Percentiles rank a stretch among this genome's conserved stretches.
Conservation (phyloP, 768 basidiomycete genomes). For the Pisolithus tinctorius region DNA sequence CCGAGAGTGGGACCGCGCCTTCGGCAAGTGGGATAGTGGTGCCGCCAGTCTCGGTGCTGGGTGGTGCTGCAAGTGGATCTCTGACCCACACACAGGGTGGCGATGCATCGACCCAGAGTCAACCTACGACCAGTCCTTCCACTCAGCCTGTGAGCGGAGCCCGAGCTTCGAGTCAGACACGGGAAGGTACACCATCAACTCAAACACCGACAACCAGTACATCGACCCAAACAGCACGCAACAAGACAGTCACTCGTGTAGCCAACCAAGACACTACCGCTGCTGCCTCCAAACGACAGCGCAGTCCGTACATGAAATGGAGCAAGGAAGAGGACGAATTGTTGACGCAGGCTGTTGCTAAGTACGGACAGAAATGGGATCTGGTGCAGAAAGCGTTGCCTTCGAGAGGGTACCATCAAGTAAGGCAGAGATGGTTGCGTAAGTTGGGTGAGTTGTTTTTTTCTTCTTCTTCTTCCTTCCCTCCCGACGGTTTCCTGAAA, state of each 20-base stretch:
- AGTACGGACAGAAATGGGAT: slow-evolving; percentile 35
- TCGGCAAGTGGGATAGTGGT: background rate
- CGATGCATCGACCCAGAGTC: too few relatives aligned
- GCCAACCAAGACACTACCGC: slow-evolving; percentile 23
- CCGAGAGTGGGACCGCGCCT: slow-evolving; percentile 4
- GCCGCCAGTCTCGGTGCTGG: too few relatives aligned
- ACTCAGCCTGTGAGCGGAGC: too few relatives aligned
- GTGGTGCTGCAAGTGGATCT: too few relatives aligned
- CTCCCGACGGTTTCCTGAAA: background rate
- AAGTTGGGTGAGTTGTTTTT: slow-evolving; percentile 26
- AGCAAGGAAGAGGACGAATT: slow-evolving; percentile 37
- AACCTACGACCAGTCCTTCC: too few relatives aligned
- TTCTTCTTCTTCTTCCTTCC: background rate
- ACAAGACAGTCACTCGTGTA: slow-evolving; percentile 20
- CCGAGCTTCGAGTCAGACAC: background rate
- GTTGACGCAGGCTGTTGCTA: slow-evolving; percentile 31
- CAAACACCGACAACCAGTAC: background rate
- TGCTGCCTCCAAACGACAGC: slow-evolving; percentile 24
- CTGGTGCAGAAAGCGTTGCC: slow-evolving; percentile 35
- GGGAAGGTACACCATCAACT: background rate
- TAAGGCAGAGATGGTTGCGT: slow-evolving; percentile 37
- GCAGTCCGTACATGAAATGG: slow-evolving; percentile 38
- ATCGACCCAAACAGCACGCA: slow-evolving; percentile 4
- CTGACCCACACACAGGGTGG: too few relatives aligned
- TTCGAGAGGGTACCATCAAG: slow-evolving; percentile 36